These are phyloP conservation scores for Helotiales sp. DNA, from an alignment of 2,329 filamentous ascomycete genomes.

Conservation along the genomic window DNA sequence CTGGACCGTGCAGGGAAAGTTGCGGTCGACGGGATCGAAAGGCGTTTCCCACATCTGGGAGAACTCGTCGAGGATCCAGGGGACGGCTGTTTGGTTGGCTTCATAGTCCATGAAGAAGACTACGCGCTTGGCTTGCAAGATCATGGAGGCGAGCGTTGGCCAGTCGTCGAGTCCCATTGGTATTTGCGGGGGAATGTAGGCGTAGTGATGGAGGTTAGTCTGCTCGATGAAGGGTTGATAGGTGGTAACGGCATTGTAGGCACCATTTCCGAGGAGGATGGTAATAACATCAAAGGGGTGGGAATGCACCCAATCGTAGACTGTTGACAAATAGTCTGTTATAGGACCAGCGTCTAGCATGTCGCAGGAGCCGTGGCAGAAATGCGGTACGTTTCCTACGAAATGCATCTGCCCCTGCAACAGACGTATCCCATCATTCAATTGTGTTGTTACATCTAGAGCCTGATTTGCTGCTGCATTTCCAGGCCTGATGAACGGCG, in stretches of 20 bases:
- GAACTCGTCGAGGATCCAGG: slow-evolving; percentile 89
- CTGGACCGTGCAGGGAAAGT: slow-evolving; percentile 79
- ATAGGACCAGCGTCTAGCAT: slow-evolving; percentile 82
- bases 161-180: slow-evolving; percentile 78
- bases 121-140: slow-evolving; percentile 70
- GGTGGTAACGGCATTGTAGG: slow-evolving; percentile 66
- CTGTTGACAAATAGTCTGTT: slow-evolving; percentile 70
- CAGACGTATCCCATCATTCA: slow-evolving; percentile 76
- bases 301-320: slow-evolving; percentile 72
- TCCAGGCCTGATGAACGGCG: slow-evolving; percentile 72
- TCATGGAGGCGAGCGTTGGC: slow-evolving; percentile 82
- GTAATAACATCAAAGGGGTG: slow-evolving; percentile 90
- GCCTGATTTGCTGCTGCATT: slow-evolving; percentile 80
- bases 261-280: slow-evolving; percentile 83
- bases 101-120: slow-evolving; percentile 86
- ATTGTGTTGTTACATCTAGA: slow-evolving; percentile 68
- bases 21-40: slow-evolving; percentile 61
- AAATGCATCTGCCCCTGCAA: slow-evolving; percentile 68
- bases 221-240: slow-evolving; percentile 73
- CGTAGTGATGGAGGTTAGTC: slow-evolving; percentile 73
- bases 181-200: slow-evolving; percentile 73
- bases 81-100: slow-evolving; percentile 74
- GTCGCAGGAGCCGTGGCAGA: slow-evolving; percentile 86
- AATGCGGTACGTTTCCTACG: slow-evolving; percentile 67
- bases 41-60: slow-evolving; percentile 89